Conservation (phyloP, 495 filamentous ascomycete genomes). For the Penicillium fimorum region DNA sequence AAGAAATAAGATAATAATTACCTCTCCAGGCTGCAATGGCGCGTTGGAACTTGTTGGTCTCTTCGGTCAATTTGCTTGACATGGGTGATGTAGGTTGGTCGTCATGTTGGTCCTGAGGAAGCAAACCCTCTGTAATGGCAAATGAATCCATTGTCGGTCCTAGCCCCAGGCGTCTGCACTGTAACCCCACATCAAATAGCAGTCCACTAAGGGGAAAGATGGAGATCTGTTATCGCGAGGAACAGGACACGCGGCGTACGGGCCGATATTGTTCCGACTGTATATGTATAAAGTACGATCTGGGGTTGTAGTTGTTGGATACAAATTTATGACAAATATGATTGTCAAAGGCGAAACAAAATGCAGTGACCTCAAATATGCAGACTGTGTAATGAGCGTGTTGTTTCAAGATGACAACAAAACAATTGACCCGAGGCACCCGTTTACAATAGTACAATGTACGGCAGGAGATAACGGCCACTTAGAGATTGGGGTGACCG, state of each 20-base stretch:
- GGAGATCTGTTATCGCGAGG: slow-evolving; percentile 18
- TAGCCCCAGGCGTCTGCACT: slow-evolving; percentile 17
- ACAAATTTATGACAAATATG: neutral
- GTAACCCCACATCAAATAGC: slow-evolving; percentile 33
- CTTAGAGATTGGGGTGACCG: neutral
- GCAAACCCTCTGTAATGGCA: slow-evolving; percentile 43
- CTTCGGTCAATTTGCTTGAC: slow-evolving; percentile 45
- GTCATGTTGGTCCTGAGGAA: slow-evolving; percentile 38
- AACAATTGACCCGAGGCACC: slow-evolving; percentile 16
- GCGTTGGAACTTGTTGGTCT: slow-evolving; percentile 87
- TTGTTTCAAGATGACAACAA: slow-evolving; percentile 11
- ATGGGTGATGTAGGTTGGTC: slow-evolving; percentile 22
- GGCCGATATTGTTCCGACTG: slow-evolving; percentile 30
- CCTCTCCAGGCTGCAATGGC: slow-evolving; percentile 97
- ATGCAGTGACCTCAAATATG: neutral
- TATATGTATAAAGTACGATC: slow-evolving; percentile 6
- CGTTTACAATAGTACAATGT: neutral
- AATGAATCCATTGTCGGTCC: slow-evolving; percentile 44
- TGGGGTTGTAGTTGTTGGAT: neutral
- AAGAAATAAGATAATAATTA: slow-evolving; percentile 35
- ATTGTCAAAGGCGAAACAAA: neutral
- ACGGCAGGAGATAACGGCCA: slow-evolving; percentile 1
- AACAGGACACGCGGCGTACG: slow-evolving; percentile 34
- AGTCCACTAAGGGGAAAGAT: slow-evolving; percentile 16
- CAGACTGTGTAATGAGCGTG: neutral